These are phyloP conservation scores for Grosmannia serpens DNA, from an alignment of 2,329 filamentous ascomycete genomes.

Conservation along the genomic window DNA sequence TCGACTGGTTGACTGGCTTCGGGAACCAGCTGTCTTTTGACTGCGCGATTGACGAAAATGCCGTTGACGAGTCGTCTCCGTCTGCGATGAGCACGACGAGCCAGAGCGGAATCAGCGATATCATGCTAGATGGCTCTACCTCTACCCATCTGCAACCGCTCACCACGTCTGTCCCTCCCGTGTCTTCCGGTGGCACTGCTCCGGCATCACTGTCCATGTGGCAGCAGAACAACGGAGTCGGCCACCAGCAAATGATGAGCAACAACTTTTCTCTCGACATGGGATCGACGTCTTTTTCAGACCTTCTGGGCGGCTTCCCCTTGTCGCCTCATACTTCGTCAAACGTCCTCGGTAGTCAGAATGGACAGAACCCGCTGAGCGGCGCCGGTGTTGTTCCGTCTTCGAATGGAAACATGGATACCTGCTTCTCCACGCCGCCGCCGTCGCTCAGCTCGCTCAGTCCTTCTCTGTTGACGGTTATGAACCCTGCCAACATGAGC, in stretches of 20 bases:
- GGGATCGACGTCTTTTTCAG: slow-evolving; percentile 62
- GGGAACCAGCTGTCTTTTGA: slow-evolving; percentile 65
- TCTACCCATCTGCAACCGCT: slow-evolving; percentile 40
- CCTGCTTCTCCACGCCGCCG: slow-evolving; percentile 69
- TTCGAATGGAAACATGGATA: slow-evolving; percentile 38
- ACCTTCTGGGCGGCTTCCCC: slow-evolving; percentile 59
- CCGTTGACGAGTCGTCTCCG: slow-evolving; percentile 85
- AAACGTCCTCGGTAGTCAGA: slow-evolving; percentile 39
- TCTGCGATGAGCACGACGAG: slow-evolving; percentile 93
- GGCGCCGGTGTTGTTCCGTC: not conserved
- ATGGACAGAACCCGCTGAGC: slow-evolving; percentile 39
- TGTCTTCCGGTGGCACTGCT: slow-evolving; percentile 26
- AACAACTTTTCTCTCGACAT: slow-evolving; percentile 67
- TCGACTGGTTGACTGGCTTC: slow-evolving; percentile 74
- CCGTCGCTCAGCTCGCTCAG: slow-evolving; percentile 63
- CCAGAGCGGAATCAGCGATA: slow-evolving; percentile 81
- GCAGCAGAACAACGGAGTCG: slow-evolving; percentile 50
- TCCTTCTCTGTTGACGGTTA: slow-evolving; percentile 57
- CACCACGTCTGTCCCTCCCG: slow-evolving; percentile 32
- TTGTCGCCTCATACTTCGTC: slow-evolving; percentile 66
- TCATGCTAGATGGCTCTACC: slow-evolving; percentile 75
- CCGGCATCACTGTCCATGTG: slow-evolving; percentile 40
- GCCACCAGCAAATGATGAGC: slow-evolving; percentile 53
- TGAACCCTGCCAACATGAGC: slow-evolving; percentile 49
- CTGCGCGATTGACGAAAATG: slow-evolving; percentile 53